Percentiles rank a stretch among this genome's conserved stretches.
Evolutionary conservation across 768 basidiomycete species (phyloP).

Genomic region (Heimioporus sp.): DNA sequence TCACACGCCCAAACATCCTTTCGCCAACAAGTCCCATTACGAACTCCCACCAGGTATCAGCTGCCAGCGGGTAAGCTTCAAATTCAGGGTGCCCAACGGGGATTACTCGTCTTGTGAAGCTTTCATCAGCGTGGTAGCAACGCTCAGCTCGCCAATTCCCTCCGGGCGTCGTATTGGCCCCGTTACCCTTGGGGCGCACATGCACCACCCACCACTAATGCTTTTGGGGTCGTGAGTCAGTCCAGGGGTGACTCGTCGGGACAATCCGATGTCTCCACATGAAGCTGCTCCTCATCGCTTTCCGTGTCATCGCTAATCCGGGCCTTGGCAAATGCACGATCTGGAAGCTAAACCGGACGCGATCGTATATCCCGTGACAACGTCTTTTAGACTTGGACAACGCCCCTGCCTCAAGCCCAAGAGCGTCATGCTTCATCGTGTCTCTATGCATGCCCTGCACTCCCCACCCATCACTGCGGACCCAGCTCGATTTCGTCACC

Average conservation of each 20-base stretch:
- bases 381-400: slow-evolving; percentile 22
- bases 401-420: slow-evolving; percentile 25
- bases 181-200: not conserved
- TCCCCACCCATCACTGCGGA: slow-evolving; percentile 24
- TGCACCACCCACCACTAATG: not conserved
- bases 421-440: slow-evolving; percentile 11
- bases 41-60: slow-evolving; percentile 10
- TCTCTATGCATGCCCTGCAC: slow-evolving; percentile 11
- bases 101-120: slow-evolving; percentile 27
- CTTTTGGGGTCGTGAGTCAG: slow-evolving; percentile 1
- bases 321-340: not conserved
- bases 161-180: not conserved
- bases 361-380: slow-evolving; percentile 11
- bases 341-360: not conserved
- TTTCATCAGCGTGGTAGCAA: slow-evolving; percentile 19
- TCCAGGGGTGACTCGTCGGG: not conserved
- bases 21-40: slow-evolving; percentile 13
- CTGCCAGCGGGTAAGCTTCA: slow-evolving; percentile 16
- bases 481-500: slow-evolving; percentile 11
- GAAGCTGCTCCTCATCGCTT: too few relatives aligned
- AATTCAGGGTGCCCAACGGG: slow-evolving; percentile 30
- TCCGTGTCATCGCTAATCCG: too few relatives aligned
- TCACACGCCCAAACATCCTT: slow-evolving; percentile 13
- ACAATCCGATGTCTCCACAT: slow-evolving; percentile 1
- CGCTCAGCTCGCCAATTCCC: slow-evolving; percentile 1